These are phyloP conservation scores for Metroxylon sagu DNA, from an alignment of 176 grass and related monocot genomes.

Conservation along the genomic window DNA sequence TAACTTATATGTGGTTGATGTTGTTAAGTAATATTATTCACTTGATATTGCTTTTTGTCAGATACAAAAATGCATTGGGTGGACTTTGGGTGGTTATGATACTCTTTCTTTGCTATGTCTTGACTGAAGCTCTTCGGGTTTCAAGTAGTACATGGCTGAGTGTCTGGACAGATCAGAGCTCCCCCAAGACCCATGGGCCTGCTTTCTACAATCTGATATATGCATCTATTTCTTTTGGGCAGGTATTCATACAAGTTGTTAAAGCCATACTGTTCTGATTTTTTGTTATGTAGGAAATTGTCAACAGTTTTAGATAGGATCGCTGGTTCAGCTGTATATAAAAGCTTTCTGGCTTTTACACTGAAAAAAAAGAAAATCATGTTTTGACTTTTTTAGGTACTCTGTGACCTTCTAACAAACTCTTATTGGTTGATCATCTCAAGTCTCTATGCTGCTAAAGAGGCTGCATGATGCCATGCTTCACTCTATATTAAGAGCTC, in stretches of 20 bases:
- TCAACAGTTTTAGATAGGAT: no score
- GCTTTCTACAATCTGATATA: conserved; percentile 93
- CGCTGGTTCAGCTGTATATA: no score
- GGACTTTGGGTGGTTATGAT: conserved; percentile 75
- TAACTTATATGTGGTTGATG: no score
- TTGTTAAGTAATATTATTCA: conserved; percentile 15
- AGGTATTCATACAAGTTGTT: conserved; percentile 37
- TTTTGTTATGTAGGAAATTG: no score
- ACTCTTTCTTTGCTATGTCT: conserved; percentile 62
- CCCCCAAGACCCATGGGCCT: conserved; percentile 46
- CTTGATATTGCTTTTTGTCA: conserved; percentile 26
- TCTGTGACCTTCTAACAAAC: conserved; percentile 70
- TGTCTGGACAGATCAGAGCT: conserved; percentile 89
- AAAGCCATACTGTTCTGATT: no score
- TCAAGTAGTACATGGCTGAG: conserved; percentile 98
- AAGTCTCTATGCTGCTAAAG: conserved; percentile 76
- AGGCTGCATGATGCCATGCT: conserved; percentile 92
- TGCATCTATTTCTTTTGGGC: conserved; percentile 70
- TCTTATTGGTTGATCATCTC: conserved; percentile 83
- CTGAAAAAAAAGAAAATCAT: not conserved
- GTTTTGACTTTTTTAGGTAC: conserved; percentile 35
- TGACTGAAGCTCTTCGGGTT: conserved; percentile 85
- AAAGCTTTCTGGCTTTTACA: no score
- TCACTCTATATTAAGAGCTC: conserved; percentile 89
- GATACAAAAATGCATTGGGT: conserved; percentile 93